Base-by-base conservation (phyloP, 768 basidiomycete species). In the Pleurotus sapidus region DNA sequence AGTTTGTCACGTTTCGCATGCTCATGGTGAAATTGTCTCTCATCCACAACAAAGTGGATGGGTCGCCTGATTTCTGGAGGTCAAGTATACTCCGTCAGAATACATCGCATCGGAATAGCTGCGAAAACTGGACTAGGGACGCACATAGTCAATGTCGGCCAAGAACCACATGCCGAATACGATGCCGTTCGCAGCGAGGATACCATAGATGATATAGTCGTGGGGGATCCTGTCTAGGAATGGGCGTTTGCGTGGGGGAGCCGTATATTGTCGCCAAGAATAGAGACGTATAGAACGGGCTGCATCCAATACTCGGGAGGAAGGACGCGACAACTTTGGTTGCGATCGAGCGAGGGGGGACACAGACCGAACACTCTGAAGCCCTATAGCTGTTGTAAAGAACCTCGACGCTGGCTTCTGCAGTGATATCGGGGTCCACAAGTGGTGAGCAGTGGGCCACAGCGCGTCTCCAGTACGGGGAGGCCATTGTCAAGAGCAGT, bases 121-220 rank as follows among this genome's bases (percentile, higher is more conserved):
- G 37, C 34, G 12, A 40, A 58, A n/a, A 39, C 7, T n/a, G 38
- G 7, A 46, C 46, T 34, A 34, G 47, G 4, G 25, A 63, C 71
- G 48, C 42, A 75, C 67, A 59, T 74, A 63, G 68, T 74, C 73
- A 56, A 74, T 65, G 23, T 60, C 61, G 2, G 78, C 75, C 73
- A 72, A 72, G 60, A 73, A 74, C 87, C 87, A 91, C 57, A 80
- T 72, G 15, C 68, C 67, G 61, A 85, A 93, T 0, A 93, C 82
- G 2, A 71, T 70, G 2, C 77, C 82, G 59, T 92, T 92, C 58
- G 84, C 60, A 3, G 74, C 83, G 14, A 93, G 76, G 49, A 93
- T 84, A 5, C 83, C 77, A 67, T 78, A 88, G 63, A 91, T 77
- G 27, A 91, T 68, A 59, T 69, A 59, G 49, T 80, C 72, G 59